Evolutionary conservation across 2,329 filamentous ascomycete genomes (phyloP).

Genomic region (Paradendryphiella salina): DNA sequence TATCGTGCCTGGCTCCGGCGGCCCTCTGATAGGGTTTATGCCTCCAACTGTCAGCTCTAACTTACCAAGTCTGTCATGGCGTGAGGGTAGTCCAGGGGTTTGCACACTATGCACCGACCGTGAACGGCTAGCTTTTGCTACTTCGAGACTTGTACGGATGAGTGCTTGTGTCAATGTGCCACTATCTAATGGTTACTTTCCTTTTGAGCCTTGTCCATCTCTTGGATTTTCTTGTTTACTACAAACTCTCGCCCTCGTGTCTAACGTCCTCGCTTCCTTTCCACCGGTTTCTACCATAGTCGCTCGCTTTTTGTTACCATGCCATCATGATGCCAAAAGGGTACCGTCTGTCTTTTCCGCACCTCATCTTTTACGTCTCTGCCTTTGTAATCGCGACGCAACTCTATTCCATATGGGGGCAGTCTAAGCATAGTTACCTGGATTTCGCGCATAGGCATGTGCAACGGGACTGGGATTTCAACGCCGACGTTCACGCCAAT

Average conservation of each 20-base stretch:
- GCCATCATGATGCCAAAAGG: constrained; percentile 40
- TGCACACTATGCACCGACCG: constrained; percentile 14
- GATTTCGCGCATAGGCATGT: constrained; percentile 7
- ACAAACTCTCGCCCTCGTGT: constrained; percentile 7
- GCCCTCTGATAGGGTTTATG: constrained; percentile 14
- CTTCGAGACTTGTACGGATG: constrained; percentile 19
- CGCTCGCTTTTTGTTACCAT: constrained; percentile 28
- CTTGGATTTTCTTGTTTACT: constrained; percentile 22
- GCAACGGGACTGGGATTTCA: constrained; percentile 29
- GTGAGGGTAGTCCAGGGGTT: constrained; percentile 20
- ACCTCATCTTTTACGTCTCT: constrained; percentile 37
- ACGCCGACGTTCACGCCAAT: constrained; percentile 38
- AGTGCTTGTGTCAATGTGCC: constrained; percentile 16
- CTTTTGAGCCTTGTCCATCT: constrained; percentile 23
- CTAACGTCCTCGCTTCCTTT: constrained; percentile 6
- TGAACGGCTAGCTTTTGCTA: constrained; percentile 23
- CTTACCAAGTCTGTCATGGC: constrained; percentile 23
- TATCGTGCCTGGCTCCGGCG: constrained; percentile 17
- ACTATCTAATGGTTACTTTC: constrained; percentile 15
- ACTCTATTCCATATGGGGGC: constrained; percentile 36
- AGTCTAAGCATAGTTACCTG: constrained; percentile 25
- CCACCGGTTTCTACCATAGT: constrained; percentile 7
- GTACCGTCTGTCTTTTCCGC: constrained; percentile 31
- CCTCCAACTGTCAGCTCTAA: constrained; percentile 10
- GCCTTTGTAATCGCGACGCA: constrained; percentile 37